Base-by-base conservation (phyloP, 2,329 filamentous ascomycete species). In the Sporothrix luriei region DNA sequence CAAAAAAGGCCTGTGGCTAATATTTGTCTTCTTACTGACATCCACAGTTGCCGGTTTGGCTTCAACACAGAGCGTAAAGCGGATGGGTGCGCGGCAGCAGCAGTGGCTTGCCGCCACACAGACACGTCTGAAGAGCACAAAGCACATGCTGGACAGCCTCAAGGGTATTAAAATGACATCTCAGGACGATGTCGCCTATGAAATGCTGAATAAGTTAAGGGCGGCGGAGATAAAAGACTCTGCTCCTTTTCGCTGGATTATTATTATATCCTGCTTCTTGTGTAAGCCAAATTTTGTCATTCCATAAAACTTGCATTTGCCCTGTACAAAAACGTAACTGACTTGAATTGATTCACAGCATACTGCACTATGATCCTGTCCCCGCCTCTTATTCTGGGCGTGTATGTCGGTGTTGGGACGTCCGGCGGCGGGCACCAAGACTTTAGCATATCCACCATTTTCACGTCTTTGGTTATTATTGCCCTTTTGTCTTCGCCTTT, bases 391-490 rank as follows among this genome's bases (percentile, higher is more conserved):
- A n/a, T 62, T 24, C 11, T 62, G 24, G 59, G 59, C 14, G 40
- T 62, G 9, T 62, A 62, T 24, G 59, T 48, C 7, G 59, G 59
- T 19, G 21, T 62, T 62, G 59, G 40, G 7, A 40, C 43, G 9
- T 19, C 62, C 6, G 62, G 46, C 14, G 43, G 62, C 26, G 14
- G 26, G 2, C 19, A 33, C 26, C 29, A 66, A 21, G 62, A 66
- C 24, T 66, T 66, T 38, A 66, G 46, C 19, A 19, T 66, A 21
- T 66, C 62, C 24, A 66, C 43, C 26, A 66, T 66, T 38, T 69
- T 46, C 38, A 84, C 83, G 66, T 79, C 80, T 0, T 77, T 77
- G 0, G 71, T 83, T 0, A 71, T 82, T 10, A 76, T 80, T 43
- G 76, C 77, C 0, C 74, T 83, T 0, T 71, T 82, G 0, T 79